Evolutionary conservation across 1,284 basidiomycete species (phyloP).

Genomic region (Ustilago bromivora): DNA sequence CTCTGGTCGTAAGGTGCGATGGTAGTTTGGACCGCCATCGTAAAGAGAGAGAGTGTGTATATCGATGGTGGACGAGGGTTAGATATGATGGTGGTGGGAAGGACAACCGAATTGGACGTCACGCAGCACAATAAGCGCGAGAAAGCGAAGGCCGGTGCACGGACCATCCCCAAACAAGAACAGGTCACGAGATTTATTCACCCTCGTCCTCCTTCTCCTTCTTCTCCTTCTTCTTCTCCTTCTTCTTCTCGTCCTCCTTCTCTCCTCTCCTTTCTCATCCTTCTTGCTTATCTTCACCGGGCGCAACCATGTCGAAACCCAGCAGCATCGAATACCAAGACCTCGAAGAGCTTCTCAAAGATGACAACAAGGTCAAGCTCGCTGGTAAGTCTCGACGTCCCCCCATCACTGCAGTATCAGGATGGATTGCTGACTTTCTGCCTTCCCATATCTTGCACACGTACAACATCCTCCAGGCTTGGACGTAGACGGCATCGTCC

Average conservation of each 20-base stretch:
- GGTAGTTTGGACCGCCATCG: slow-evolving; percentile 71
- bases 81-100: slow-evolving; percentile 4
- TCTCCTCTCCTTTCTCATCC: not conserved
- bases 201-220: not conserved
- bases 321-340: slow-evolving; percentile 34
- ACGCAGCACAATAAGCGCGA: not conserved
- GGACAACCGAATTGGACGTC: not conserved
- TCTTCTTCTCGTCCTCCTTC: not conserved
- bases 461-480: slow-evolving; percentile 33
- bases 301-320: slow-evolving; percentile 26
- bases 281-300: not conserved
- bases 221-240: not conserved
- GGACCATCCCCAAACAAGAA: slow-evolving; percentile 11
- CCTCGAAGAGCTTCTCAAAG: slow-evolving; percentile 70
- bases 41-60: not conserved
- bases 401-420: not conserved
- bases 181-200: slow-evolving; percentile 6
- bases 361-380: slow-evolving; percentile 89
- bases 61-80: no score
- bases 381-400: slow-evolving; percentile 70
- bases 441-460: not conserved
- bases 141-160: slow-evolving; percentile 4
- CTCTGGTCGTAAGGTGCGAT: slow-evolving; percentile 73
- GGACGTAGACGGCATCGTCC: slow-evolving; percentile 82
- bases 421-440: not conserved